Conservation (phyloP, 1,284 basidiomycete genomes). For the Amylostereum chailletii region DNA sequence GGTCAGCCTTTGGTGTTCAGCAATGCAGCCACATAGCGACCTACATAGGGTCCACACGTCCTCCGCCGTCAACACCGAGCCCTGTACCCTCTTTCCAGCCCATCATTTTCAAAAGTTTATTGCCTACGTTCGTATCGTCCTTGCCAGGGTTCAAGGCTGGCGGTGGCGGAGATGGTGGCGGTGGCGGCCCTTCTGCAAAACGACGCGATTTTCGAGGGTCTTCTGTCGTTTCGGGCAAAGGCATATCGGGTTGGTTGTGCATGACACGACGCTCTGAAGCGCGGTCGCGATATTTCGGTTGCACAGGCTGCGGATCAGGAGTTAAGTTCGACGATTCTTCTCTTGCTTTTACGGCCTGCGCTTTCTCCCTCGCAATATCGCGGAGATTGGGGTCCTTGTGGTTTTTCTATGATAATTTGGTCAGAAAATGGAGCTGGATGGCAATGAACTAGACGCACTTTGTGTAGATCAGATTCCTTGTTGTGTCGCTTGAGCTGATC, state of each 20-base stretch:
- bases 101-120: conserved; percentile 91
- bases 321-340: conserved; percentile 16
- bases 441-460: conserved; percentile 35
- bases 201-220: conserved; percentile 33
- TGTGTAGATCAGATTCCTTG: conserved; percentile 87
- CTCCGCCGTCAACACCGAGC: conserved; percentile 71
- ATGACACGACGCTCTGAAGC: conserved; percentile 82
- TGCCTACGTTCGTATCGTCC: conserved; percentile 80
- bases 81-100: conserved; percentile 91
- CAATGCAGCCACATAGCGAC: conserved; percentile 19
- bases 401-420: conserved; percentile 56
- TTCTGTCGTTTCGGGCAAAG: conserved; percentile 43
- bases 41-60: conserved; percentile 79
- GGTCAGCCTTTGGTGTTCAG: conserved; percentile 7
- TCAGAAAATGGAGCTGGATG: conserved; percentile 12
- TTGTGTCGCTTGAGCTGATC: conserved; percentile 84
- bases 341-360: conserved; percentile 35
- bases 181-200: conserved; percentile 49
- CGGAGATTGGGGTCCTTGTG: conserved; percentile 61
- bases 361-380: conserved; percentile 69
- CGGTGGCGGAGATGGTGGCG: conserved; percentile 54
- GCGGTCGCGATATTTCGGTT: conserved; percentile 84
- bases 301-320: conserved; percentile 21
- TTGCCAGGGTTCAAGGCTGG: conserved; percentile 56
- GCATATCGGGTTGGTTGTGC: conserved; percentile 85